Conservation (phyloP, 1,284 basidiomycete species). For the Apiotrichum sp. region DNA sequence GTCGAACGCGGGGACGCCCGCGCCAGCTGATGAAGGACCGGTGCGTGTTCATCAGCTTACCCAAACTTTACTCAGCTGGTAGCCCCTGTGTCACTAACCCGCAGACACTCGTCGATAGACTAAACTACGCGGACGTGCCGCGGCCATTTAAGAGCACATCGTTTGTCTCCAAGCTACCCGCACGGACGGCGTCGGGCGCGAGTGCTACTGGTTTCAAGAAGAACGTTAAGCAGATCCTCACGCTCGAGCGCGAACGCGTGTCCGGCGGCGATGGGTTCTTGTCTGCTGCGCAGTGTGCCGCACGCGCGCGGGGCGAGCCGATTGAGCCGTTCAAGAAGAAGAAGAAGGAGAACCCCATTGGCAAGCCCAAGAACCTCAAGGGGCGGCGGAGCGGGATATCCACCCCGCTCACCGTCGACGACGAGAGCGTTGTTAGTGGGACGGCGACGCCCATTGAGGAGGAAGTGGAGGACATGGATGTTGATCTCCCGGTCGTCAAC, state of each 20-base stretch:
- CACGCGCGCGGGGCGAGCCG: constrained; percentile 33
- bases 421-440: constrained; percentile 14
- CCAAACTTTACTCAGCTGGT: constrained; percentile 32
- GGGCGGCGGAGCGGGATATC: constrained; percentile 17
- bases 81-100: no score
- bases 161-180: constrained; percentile 33
- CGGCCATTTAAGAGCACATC: constrained; percentile 40
- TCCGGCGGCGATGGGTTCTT: constrained; percentile 41
- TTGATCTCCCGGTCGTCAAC: constrained; percentile 2
- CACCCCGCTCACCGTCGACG: constrained; percentile 24
- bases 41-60: constrained; percentile 1
- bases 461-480: constrained; percentile 8
- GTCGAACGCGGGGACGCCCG: constrained; percentile 36
- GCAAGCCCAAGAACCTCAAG: constrained; percentile 9
- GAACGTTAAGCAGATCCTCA: constrained; percentile 45
- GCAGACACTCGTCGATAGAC: constrained; percentile 27
- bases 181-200: constrained; percentile 31
- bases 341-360: constrained; percentile 24
- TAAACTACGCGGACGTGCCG: constrained; percentile 38
- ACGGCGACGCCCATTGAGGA: constrained; percentile 14
- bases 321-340: constrained; percentile 40
- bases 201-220: constrained; percentile 29
- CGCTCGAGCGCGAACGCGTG: constrained; percentile 40
- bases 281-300: constrained; percentile 29
- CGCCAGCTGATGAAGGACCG: constrained; percentile 23